phyloP scores from a whole-genome alignment of 306 rosid species.

The Gleditsia sinensis region DNA sequence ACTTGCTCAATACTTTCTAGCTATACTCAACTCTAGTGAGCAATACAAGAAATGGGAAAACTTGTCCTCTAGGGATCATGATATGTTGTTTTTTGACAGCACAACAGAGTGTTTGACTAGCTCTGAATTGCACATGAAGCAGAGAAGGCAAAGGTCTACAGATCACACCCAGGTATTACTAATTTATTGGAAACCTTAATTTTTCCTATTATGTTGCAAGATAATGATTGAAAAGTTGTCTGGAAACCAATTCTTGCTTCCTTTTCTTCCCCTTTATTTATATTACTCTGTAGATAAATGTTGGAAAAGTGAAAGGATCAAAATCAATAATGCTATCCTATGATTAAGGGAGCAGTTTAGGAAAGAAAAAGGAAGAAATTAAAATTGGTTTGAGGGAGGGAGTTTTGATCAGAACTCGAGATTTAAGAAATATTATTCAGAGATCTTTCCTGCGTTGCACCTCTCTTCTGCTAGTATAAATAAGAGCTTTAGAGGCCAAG shows the following conservation, averaged over 20 bases:
- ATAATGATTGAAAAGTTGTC: not conserved
- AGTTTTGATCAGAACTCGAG: too few species aligned
- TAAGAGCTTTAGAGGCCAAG: too few species aligned
- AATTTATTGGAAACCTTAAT: not conserved
- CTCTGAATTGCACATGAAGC: constrained; percentile 39
- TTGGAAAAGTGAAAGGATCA: too few species aligned
- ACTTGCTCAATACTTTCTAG: constrained; percentile 55
- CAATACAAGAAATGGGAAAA: constrained; percentile 50
- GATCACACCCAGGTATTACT: constrained; percentile 84
- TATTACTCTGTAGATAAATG: too few species aligned
- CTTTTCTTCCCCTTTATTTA: too few species aligned
- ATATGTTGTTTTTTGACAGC: constrained; percentile 4
- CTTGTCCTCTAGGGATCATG: constrained; percentile 27
- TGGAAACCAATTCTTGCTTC: not conserved
- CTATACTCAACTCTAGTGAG: constrained; percentile 43
- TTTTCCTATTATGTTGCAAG: not conserved
- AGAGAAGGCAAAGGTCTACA: constrained; percentile 48
- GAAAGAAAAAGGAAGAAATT: too few species aligned
- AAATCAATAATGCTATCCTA: too few species aligned
- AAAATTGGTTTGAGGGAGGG: too few species aligned
- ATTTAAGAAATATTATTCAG: too few species aligned
- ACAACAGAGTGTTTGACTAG: constrained; percentile 25
- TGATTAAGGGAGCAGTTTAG: too few species aligned
- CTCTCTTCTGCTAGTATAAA: too few species aligned
- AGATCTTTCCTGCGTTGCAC: too few species aligned